Percentiles rank a stretch among this genome's conserved stretches.
These are phyloP conservation scores for Syzygium malaccense DNA, from an alignment of 441 rosid species.

Conservation along the genomic window DNA sequence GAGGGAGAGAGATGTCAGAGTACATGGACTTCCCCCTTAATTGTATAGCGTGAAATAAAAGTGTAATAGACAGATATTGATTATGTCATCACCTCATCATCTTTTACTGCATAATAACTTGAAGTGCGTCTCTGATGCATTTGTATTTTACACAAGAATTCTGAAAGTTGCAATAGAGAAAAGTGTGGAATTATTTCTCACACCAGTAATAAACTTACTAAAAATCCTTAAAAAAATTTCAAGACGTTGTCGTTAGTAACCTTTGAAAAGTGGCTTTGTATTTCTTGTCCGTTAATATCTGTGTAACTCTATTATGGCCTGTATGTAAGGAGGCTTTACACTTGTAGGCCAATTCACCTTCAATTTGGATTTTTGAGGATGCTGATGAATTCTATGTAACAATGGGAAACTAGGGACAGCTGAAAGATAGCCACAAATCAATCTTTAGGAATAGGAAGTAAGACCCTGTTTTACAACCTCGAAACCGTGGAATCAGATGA, in stretches of 20 bases:
- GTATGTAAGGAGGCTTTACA: not conserved
- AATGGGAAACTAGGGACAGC: not conserved
- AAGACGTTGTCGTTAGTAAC: not conserved
- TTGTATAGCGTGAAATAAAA: not conserved
- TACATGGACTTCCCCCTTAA: not conserved
- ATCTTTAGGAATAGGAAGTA: not conserved
- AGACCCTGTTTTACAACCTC: not conserved
- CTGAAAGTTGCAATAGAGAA: not conserved
- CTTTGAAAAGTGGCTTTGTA: not conserved
- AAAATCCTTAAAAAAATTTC: not conserved
- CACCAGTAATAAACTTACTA: fast-evolving
- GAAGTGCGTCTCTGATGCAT: not conserved
- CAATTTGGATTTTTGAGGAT: not conserved
- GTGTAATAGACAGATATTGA: not conserved
- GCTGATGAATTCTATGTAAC: not conserved
- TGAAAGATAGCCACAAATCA: no score
- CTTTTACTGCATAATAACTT: not conserved
- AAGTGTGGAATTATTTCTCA: not conserved
- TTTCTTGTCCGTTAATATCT: not conserved
- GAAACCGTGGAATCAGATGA: not conserved
- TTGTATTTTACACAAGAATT: not conserved
- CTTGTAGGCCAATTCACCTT: not conserved
- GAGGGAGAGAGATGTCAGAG: not conserved
- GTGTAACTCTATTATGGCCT: not conserved
- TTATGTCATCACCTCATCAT: not conserved